Conservation (phyloP, 106 monocot species). For the Dioscorea alata region DNA sequence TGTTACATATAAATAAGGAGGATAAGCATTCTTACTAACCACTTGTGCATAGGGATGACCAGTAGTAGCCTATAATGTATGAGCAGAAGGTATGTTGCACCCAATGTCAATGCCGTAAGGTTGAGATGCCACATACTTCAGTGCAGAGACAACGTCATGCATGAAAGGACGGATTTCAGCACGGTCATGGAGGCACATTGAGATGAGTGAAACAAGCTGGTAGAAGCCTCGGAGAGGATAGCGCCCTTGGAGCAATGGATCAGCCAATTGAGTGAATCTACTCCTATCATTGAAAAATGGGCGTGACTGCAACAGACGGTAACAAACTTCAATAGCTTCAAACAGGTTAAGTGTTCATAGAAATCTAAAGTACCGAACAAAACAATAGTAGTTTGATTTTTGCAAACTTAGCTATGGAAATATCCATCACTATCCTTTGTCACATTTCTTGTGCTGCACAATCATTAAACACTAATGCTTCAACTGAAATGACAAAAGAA, state of each 20-base stretch:
- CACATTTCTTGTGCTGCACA: too few relatives aligned
- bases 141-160: conserved; percentile 42
- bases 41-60: neutral
- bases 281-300: conserved; percentile 54
- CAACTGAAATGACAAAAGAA: too few relatives aligned
- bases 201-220: conserved; percentile 46
- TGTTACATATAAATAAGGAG: neutral
- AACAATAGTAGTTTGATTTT: too few relatives aligned
- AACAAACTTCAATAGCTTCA: neutral
- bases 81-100: neutral
- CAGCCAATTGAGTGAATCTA: conserved; percentile 38
- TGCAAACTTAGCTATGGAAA: too few relatives aligned
- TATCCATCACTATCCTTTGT: too few relatives aligned
- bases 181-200: conserved; percentile 60
- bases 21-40: neutral
- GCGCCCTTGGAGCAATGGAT: conserved; percentile 49
- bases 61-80: neutral
- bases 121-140: conserved; percentile 59
- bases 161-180: conserved; percentile 52
- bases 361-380: too few relatives aligned
- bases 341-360: too few relatives aligned
- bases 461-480: too few relatives aligned
- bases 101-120: conserved; percentile 21
- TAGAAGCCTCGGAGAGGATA: conserved; percentile 53
- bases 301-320: conserved; percentile 26